Conservation (phyloP, 371 early-diverging fungal genomes). For the Mortierella sp. region DNA sequence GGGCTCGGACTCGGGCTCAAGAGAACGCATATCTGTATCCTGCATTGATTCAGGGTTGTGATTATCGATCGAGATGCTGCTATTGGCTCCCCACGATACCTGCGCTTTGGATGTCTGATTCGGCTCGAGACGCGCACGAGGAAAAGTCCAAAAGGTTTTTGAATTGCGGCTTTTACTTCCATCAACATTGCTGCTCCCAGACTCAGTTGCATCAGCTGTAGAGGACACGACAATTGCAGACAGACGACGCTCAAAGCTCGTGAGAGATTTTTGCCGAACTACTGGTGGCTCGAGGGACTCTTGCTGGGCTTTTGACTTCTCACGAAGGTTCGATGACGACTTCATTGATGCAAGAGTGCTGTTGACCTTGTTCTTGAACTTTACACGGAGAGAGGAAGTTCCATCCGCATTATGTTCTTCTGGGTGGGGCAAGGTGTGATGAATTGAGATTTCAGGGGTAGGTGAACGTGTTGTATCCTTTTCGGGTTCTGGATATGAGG, state of each 20-base stretch:
- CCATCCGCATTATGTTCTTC: neutral
- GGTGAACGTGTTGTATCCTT: neutral
- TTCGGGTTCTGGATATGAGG: neutral
- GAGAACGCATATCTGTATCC: neutral
- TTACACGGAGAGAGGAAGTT: conserved; percentile 26
- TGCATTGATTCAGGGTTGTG: neutral
- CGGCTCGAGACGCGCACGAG: conserved; percentile 22
- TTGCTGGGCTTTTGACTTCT: conserved; percentile 19
- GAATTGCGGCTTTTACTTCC: conserved; percentile 17
- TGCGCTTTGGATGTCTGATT: conserved; percentile 1
- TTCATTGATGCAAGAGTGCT: conserved; percentile 42
- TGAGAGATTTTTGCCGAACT: neutral
- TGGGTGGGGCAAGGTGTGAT: neutral
- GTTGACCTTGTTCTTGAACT: conserved; percentile 41
- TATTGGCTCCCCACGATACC: neutral
- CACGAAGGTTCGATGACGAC: conserved; percentile 39
- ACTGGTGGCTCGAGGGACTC: neutral
- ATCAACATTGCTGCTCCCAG: too few species aligned
- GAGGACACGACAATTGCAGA: neutral
- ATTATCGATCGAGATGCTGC: neutral
- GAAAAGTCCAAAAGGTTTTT: conserved; percentile 41
- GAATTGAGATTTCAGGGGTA: neutral
- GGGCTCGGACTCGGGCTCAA: neutral
- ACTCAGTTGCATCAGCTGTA: neutral
- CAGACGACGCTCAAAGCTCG: conserved; percentile 3